Conservation (phyloP, 306 rosid genomes). For the Trifolium dubium region DNA sequence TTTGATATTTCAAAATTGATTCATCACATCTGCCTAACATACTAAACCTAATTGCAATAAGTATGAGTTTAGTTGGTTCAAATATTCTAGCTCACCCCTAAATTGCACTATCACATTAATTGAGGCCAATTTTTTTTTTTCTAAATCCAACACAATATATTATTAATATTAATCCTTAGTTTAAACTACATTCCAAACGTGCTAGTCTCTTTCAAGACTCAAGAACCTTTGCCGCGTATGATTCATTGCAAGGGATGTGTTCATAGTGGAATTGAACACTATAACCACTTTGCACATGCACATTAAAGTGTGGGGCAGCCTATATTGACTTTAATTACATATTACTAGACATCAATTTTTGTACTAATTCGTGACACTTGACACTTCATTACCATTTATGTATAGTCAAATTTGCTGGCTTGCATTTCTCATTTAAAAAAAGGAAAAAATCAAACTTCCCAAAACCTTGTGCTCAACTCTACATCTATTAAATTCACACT, state of each 20-base stretch:
- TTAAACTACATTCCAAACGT: not conserved
- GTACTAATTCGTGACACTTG: not conserved
- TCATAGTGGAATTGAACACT: not conserved
- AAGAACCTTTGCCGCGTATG: not conserved
- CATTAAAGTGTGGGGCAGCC: not conserved
- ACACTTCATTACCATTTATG: constrained; percentile 21
- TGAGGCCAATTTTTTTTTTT: too few relatives aligned
- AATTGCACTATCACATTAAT: too few relatives aligned
- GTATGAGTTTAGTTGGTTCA: too few relatives aligned
- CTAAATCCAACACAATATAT: too few relatives aligned
- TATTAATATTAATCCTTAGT: not conserved
- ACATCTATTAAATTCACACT: not conserved
- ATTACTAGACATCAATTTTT: not conserved
- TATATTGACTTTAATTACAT: not conserved
- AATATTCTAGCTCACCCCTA: too few relatives aligned
- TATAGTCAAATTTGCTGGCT: constrained; percentile 31
- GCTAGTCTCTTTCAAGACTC: not conserved
- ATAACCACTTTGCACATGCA: constrained; percentile 16
- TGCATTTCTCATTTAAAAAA: not conserved
- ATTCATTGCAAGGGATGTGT: not conserved
- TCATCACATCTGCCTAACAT: too few relatives aligned
- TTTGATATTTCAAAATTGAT: too few relatives aligned
- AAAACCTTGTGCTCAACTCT: not conserved
- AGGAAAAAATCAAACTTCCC: not conserved
- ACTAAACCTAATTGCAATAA: too few relatives aligned